A percentile compares a stretch with the other conserved stretches of the same genome.
Conservation (phyloP, 1,284 basidiomycete species). For the Sporisorium sorghi region DNA sequence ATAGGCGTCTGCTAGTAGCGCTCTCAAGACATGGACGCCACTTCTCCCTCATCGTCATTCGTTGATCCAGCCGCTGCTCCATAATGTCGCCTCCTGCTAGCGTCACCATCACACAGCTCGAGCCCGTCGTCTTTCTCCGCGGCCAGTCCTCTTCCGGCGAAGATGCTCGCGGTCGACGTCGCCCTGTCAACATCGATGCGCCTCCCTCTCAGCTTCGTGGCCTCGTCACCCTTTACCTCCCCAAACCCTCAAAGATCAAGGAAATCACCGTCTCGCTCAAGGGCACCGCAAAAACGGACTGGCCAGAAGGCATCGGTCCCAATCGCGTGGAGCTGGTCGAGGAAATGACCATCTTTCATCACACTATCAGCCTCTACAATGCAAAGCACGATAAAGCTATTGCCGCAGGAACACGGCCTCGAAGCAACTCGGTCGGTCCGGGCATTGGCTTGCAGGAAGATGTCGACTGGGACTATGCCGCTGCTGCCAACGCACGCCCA, state of each 20-base stretch:
- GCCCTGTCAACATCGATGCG: conserved; percentile 69
- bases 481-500: conserved; percentile 20
- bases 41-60: not conserved
- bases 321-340: conserved; percentile 83
- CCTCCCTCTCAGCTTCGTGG: conserved; percentile 86
- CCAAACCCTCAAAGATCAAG: conserved; percentile 86
- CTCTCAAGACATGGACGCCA: not conserved
- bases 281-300: conserved; percentile 77
- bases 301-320: conserved; percentile 89
- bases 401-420: conserved; percentile 2
- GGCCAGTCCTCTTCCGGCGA: conserved; percentile 59
- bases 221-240: conserved; percentile 82
- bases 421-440: conserved; percentile 84
- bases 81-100: conserved; percentile 46
- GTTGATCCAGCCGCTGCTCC: too few species aligned
- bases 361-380: conserved; percentile 79
- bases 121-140: conserved; percentile 66
- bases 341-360: conserved; percentile 80
- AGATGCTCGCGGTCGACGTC: conserved; percentile 53
- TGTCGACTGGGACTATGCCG: conserved; percentile 70
- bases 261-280: conserved; percentile 84
- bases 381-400: conserved; percentile 37
- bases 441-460: conserved; percentile 73
- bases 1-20: not conserved
- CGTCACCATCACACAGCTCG: conserved; percentile 55